Base-by-base conservation (phyloP, 805 yeast genomes). In the Candida ulmi region DNA sequence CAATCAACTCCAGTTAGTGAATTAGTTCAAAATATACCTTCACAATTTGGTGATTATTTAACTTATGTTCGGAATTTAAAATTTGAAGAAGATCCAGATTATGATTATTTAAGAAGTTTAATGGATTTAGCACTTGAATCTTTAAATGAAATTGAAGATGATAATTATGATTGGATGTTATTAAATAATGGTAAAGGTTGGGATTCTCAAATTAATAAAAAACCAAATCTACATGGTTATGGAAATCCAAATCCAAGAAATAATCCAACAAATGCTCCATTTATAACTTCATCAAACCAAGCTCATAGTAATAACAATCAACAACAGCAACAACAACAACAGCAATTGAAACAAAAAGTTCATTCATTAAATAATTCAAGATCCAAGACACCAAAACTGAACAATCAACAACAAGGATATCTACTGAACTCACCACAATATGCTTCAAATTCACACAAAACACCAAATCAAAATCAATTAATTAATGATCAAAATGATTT, bases 81-180 rank as follows among this genome's bases (percentile, higher is more conserved):
- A 39, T 85, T 85, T 57, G 93, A 85, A 46, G 87, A 85, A 48
- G 82, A 80, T 42, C 95, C 95, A 5, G 83, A 85, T 54, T 85
- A 85, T 60, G 79, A 74, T 41, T 80, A 80, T 51, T 70, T 81
- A 48, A 66, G 83, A 41, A 66, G 71, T 54, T 62, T 83, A 43
- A 74, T 85, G 68, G 72, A 76, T 48, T 72, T 76, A 8, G 77
- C 74, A 4, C 63, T 85, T 49, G 69, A 68, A 37, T 78, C 75
- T 41, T 61, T 76, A 46, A 80, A 80, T 13, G 76, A 76, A 51
- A 55, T 63, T 28, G 78, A 79, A 43, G 88, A 83, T 55, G 84
- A 77, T 11, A 76, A 73, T 46, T 85, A 81, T 53, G 95, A 85
- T 55, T 83, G 95, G 95, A 76, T 81, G 80, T 80, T 74, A 51